A percentile compares a stretch with the other conserved stretches of the same genome.
Evolutionary conservation across 73 alveolate species (phyloP).

Genomic region (Paramecium tetraurelia): DNA sequence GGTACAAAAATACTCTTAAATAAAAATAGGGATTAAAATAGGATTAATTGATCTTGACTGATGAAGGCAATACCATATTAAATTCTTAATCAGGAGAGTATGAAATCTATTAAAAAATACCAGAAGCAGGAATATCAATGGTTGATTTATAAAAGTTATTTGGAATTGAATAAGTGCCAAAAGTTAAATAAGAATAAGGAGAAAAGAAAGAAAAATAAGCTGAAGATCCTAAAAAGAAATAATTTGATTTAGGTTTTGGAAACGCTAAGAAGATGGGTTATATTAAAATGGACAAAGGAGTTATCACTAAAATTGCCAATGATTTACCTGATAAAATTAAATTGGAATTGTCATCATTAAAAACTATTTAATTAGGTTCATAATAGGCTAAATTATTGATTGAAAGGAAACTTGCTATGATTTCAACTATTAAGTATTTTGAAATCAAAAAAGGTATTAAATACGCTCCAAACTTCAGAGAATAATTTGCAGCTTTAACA

Average conservation of each 20-base stretch:
- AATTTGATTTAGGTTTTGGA: constrained; percentile 47
- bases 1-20: background rate
- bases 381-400: background rate
- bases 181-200: constrained; percentile 44
- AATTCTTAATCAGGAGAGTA: constrained; percentile 43
- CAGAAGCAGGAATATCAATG: constrained; percentile 42
- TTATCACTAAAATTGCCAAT: background rate
- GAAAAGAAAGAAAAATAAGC: constrained; percentile 4
- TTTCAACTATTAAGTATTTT: constrained; percentile 17
- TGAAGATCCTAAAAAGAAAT: constrained; percentile 5
- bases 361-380: constrained; percentile 16
- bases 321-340: constrained; percentile 45
- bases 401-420: constrained; percentile 32
- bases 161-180: background rate
- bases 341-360: background rate
- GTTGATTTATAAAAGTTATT: constrained; percentile 13
- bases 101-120: constrained; percentile 28
- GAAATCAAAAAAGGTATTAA: constrained; percentile 27
- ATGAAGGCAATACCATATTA: constrained; percentile 44
- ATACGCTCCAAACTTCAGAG: constrained; percentile 5
- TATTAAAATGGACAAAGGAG: constrained; percentile 39
- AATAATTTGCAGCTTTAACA: constrained; percentile 51
- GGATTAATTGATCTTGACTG: constrained; percentile 5
- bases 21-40: background rate
- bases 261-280: constrained; percentile 55